phyloP scores from a whole-genome alignment of 78 protist genomes.

The Acrasis kona region DNA sequence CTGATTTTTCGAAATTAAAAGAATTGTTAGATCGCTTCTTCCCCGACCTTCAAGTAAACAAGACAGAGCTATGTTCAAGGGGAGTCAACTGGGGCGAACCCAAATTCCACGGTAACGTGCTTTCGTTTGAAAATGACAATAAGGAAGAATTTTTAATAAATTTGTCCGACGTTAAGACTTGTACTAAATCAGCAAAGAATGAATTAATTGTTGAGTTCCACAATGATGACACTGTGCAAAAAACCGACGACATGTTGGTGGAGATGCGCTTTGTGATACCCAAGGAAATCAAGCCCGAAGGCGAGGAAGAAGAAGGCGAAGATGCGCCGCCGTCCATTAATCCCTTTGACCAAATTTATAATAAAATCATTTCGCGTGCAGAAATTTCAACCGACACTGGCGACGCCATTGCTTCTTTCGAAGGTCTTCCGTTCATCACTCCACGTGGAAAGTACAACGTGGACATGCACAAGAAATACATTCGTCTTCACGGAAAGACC shows the following conservation, averaged over 20 bases:
- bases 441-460: background rate
- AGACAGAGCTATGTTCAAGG: too few relatives aligned
- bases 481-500: background rate
- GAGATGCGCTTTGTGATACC: background rate
- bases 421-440: background rate
- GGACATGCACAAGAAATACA: background rate
- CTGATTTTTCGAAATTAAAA: too few relatives aligned
- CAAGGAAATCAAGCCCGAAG: background rate
- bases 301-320: background rate
- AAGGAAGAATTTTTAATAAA: background rate
- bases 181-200: background rate
- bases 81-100: background rate
- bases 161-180: background rate
- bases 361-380: too few relatives aligned
- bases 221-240: background rate
- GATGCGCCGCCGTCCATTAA: background rate
- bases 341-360: background rate
- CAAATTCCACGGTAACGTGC: background rate
- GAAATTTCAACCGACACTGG: too few relatives aligned
- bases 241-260: background rate
- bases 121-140: background rate
- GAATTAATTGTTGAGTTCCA: background rate
- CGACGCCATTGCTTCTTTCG: background rate
- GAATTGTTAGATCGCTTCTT: too few relatives aligned
- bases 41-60: too few relatives aligned